Evolutionary conservation across 805 yeast species (phyloP).

Genomic region (Wickerhamiella kurtzmanii): DNA sequence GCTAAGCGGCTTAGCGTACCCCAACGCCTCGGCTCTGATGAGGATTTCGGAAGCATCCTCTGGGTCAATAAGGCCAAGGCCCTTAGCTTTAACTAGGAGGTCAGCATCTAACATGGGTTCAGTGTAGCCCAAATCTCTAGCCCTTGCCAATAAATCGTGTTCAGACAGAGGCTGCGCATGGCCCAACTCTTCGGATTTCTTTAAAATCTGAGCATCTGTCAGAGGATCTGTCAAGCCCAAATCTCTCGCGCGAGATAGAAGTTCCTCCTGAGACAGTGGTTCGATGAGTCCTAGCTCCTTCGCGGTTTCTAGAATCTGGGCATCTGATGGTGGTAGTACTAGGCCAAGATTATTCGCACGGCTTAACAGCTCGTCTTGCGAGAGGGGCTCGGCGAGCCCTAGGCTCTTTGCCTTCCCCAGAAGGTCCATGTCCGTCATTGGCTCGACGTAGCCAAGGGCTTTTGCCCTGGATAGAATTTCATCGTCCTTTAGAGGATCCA

Average conservation of each 20-base stretch:
- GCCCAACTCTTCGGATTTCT: conserved; percentile 15
- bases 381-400: conserved; percentile 39
- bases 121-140: conserved; percentile 2
- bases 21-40: conserved; percentile 6
- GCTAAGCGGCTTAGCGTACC: conserved; percentile 5
- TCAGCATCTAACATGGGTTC: conserved; percentile 8
- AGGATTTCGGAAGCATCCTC: conserved; percentile 24
- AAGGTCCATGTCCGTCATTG: conserved; percentile 1
- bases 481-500: conserved; percentile 1
- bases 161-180: conserved; percentile 11
- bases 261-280: conserved; percentile 28
- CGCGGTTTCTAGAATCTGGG: conserved; percentile 7
- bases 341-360: conserved; percentile 11
- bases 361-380: conserved; percentile 7
- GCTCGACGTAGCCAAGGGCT: conserved; percentile 17
- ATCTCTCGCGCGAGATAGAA: conserved; percentile 17
- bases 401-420: conserved; percentile 28
- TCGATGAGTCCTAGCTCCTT: not conserved
- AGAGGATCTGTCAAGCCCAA: conserved; percentile 14
- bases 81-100: conserved; percentile 54
- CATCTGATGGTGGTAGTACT: conserved; percentile 5
- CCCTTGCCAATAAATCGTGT: conserved; percentile 2
- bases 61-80: conserved; percentile 48
- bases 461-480: conserved; percentile 10
- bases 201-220: conserved; percentile 6